phyloP scores from a whole-genome alignment of 164 flowering plant genomes.

The Kingdonia uniflora region DNA sequence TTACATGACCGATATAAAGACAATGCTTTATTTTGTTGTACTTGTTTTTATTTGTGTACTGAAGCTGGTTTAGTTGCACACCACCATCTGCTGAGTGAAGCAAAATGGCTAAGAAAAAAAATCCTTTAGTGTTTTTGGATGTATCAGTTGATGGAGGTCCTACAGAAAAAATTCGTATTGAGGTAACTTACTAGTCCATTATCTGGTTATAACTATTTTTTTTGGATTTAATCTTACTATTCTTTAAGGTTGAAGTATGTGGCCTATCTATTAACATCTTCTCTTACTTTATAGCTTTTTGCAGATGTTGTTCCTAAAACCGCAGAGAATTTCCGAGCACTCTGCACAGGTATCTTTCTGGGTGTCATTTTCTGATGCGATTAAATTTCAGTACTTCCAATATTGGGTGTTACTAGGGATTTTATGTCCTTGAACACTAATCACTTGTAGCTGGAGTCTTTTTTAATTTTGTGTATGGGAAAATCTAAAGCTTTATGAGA shows the following conservation, averaged over 20 bases:
- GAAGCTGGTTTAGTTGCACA: constrained; percentile 7
- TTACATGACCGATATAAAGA: too few relatives aligned
- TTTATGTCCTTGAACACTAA: too few relatives aligned
- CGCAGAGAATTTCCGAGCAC: constrained; percentile 83
- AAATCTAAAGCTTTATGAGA: too few relatives aligned
- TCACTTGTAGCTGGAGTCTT: too few relatives aligned
- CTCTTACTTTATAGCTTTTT: constrained; percentile 58
- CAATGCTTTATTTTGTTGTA: too few relatives aligned
- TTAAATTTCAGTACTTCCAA: too few relatives aligned
- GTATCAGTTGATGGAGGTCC: constrained; percentile 56
- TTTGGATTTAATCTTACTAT: constrained; percentile 1
- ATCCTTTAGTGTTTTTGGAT: constrained; percentile 65
- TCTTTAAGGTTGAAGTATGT: not conserved
- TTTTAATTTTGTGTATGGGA: too few relatives aligned
- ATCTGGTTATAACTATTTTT: not conserved
- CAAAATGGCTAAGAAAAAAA: constrained; percentile 57
- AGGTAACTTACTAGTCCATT: constrained; percentile 28
- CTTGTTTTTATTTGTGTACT: too few relatives aligned
- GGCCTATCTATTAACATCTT: not conserved
- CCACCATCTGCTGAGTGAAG: constrained; percentile 8
- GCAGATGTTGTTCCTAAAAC: constrained; percentile 81
- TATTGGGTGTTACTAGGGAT: too few relatives aligned
- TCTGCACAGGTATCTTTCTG: constrained; percentile 95
- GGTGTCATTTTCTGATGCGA: too few relatives aligned
- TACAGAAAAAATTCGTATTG: constrained; percentile 47